Base-by-base conservation (phyloP, 768 basidiomycete species). In the Floccularia luteovirens region DNA sequence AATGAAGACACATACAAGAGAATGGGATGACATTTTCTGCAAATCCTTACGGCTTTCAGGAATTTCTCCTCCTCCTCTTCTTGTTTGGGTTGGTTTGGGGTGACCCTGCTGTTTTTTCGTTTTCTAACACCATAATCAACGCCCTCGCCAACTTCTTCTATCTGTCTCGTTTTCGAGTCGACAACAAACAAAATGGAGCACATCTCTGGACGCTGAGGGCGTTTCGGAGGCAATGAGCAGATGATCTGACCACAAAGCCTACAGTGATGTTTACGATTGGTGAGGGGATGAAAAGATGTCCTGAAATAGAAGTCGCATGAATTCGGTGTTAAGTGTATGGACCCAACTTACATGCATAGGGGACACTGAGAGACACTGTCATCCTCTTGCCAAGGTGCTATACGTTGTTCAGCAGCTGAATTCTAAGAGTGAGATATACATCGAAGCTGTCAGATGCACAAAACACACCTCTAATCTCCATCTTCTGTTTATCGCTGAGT, bases 351-450 rank as follows among this genome's bases (percentile, higher is more conserved):
- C 90, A 53, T 58, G 76, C 94, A 99, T 45, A 94, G 64, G 1
- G 90, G 84, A 63, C 94, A 99, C 44, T 80, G 79, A 32, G 72
- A 75, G 1, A 81, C 90, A 3, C 67, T 51, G 1, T 74, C 66
- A 54, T 98, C 94, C 28, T 85, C 79, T 56, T 96, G 79, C 94
- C 94, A 99, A 3, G 90, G 90, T 2, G 96, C 91, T 48, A 99
- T 92, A 31, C 75, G 69, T 59, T 94, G 93, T 59, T 99, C 94
- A 2, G 81, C 82, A 39, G 74, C 83, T 87, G 34, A 19, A 12
- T 24, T 17, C 33, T 24, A 42, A 45, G 32, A 36, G 12, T 31
- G 35, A 39, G 36, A 24, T 16, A 44, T 40, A 40, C 22, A 42
- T 8, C 19, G 23, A 31, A 16, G 41, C 31, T 40, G 3, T 5